Percentiles rank a stretch among this genome's conserved stretches.
These are phyloP conservation scores for Phytophthora pinifolia DNA, from an alignment of 352 stramenopile species.

Conservation along the genomic window DNA sequence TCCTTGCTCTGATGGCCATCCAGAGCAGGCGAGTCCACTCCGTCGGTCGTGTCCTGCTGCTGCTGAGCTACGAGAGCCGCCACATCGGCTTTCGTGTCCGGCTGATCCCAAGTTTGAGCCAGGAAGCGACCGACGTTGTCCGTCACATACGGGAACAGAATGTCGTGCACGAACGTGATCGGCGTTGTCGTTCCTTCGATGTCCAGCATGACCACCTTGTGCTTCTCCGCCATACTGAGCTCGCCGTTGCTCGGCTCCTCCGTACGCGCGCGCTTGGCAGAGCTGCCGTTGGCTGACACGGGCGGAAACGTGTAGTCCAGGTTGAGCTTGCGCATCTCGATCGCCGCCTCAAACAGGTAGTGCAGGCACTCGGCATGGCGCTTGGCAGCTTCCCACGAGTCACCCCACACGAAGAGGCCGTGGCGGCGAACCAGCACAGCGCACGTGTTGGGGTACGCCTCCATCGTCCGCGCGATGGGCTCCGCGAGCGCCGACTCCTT, in stretches of 20 bases:
- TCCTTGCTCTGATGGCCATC: constrained; percentile 22
- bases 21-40: constrained; percentile 32
- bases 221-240: constrained; percentile 64
- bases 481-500: constrained; percentile 92
- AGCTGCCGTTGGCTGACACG: constrained; percentile 38
- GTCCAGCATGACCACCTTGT: constrained; percentile 94
- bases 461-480: constrained; percentile 83
- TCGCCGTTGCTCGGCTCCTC: constrained; percentile 15
- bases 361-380: constrained; percentile 96
- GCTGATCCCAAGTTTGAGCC: constrained; percentile 50
- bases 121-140: constrained; percentile 65
- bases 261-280: constrained; percentile 43
- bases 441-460: constrained; percentile 84
- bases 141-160: constrained; percentile 92
- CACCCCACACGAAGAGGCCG: constrained; percentile 96
- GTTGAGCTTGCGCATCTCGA: constrained; percentile 90
- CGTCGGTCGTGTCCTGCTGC: constrained; percentile 37
- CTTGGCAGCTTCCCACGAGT: constrained; percentile 96
- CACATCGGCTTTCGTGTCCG: constrained; percentile 52
- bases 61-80: constrained; percentile 48
- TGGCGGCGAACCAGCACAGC: constrained; percentile 95
- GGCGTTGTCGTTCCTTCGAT: constrained; percentile 96
- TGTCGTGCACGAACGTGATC: constrained; percentile 96
- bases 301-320: constrained; percentile 69
- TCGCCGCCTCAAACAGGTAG: constrained; percentile 93